Conservation (phyloP, 2,329 filamentous ascomycete genomes). For the Cytospora chrysosperma region DNA sequence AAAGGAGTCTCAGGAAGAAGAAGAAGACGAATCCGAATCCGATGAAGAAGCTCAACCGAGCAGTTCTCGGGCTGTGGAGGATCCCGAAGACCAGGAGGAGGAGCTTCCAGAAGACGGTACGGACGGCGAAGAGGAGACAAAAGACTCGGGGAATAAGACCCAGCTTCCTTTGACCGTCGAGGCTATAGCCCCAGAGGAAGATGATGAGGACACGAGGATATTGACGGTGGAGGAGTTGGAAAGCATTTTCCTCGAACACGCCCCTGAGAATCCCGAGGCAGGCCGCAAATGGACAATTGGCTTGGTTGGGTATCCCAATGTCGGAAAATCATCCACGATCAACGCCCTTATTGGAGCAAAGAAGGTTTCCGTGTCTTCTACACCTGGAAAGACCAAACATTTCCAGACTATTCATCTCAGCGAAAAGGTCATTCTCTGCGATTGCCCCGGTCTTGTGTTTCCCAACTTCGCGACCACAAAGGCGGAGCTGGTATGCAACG, state of each 20-base stretch:
- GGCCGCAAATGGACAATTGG: constrained; percentile 80
- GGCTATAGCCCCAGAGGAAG: constrained; percentile 39
- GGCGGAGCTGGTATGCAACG: constrained; percentile 92
- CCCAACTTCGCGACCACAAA: constrained; percentile 97
- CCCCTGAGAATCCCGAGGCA: constrained; percentile 46
- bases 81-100: constrained; percentile 28
- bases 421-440: constrained; percentile 85
- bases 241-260: constrained; percentile 77
- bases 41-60: constrained; percentile 37
- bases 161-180: constrained; percentile 38
- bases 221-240: constrained; percentile 92
- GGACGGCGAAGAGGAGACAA: constrained; percentile 29
- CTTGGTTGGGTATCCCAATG: constrained; percentile 95
- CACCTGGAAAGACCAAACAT: constrained; percentile 97
- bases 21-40: constrained; percentile 47
- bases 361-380: constrained; percentile 97
- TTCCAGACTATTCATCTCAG: constrained; percentile 98
- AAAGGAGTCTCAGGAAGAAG: constrained; percentile 70
- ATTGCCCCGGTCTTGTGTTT: constrained; percentile 98
- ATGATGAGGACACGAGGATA: constrained; percentile 70
- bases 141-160: constrained; percentile 30
- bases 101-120: constrained; percentile 34
- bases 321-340: constrained; percentile 98
- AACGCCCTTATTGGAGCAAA: constrained; percentile 98
- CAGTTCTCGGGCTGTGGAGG: constrained; percentile 30